Evolutionary conservation across 768 basidiomycete genomes (phyloP).

Genomic region (Lepiota subincarnata): DNA sequence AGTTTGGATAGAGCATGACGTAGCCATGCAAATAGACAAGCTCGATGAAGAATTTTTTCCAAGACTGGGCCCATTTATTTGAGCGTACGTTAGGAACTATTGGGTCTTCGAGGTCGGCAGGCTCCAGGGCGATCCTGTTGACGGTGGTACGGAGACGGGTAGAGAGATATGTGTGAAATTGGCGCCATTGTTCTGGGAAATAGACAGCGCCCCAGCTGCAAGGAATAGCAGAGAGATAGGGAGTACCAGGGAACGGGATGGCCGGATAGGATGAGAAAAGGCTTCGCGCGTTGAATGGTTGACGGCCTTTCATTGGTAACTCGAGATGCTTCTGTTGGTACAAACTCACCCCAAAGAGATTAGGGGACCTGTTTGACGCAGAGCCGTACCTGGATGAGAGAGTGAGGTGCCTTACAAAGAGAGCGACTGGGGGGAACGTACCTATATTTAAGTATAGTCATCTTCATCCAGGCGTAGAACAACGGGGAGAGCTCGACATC

Average conservation of each 20-base stretch:
- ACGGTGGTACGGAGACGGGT: conserved; percentile 56
- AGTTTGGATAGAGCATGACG: conserved; percentile 90
- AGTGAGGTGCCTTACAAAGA: neutral
- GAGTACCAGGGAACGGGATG: conserved; percentile 44
- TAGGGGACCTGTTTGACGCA: conserved; percentile 31
- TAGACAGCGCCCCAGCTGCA: conserved; percentile 93
- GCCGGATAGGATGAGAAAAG: conserved; percentile 42
- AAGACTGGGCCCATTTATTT: conserved; percentile 75
- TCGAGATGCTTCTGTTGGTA: conserved; percentile 86
- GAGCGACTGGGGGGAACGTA: conserved; percentile 21
- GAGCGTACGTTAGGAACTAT: conserved; percentile 77
- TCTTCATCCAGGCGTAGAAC: conserved; percentile 84
- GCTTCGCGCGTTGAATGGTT: conserved; percentile 59
- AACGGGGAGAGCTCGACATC: conserved; percentile 82
- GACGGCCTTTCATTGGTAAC: conserved; percentile 62
- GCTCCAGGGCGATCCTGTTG: conserved; percentile 26
- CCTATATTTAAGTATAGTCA: conserved; percentile 75
- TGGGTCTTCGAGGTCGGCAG: conserved; percentile 19
- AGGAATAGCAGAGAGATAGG: conserved; percentile 83
- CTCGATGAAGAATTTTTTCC: conserved; percentile 91
- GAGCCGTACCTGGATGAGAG: conserved; percentile 52
- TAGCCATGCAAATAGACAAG: conserved; percentile 77
- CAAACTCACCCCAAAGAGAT: conserved; percentile 76
- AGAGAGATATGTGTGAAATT: conserved; percentile 76
- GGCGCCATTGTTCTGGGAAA: conserved; percentile 86